Base-by-base conservation (phyloP, 306 rosid species). In the Phaseolus lunatus region DNA sequence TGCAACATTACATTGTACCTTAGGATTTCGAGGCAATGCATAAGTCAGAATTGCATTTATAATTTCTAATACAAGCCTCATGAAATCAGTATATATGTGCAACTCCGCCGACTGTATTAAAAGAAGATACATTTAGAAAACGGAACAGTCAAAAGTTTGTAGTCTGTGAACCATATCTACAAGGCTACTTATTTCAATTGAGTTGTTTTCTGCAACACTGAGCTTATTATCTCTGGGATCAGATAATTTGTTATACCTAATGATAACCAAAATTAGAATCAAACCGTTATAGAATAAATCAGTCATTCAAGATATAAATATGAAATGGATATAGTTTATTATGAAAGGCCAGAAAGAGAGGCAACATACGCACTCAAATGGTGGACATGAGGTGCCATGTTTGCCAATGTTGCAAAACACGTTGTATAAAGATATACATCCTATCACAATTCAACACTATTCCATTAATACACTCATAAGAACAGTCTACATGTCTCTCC, bases 31-130 rank as follows among this genome's bases (percentile, higher is more conserved):
- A 71, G 97, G 97, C 87, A 91, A 80, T 67, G 91, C 94, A 80
- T 91, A 89, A 54, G 92, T 84, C 67, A 91, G 75, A 67, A 89
- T 91, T 43, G 97, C 94, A 80, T 91, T 91, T 67, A 91, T 61
- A 85, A 91, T 89, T 89, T 89, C 97, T 69, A 91, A 94, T 33
- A 91, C 94, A 66, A 91, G 94, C 82, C 97, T 89, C 85, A 89
- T 66, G 87, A 91, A 91, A 81, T 91, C 97, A 0, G 92, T 91
- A 75, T 91, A 89, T 78, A 91, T 89, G 65, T 91, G 94, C 85
- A 91, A 79, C 83, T 91, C 97, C 14, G 91, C 87, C 24, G 94
- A 89, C 97, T 91, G 88, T 86, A 85, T 71, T 33, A 13, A 57
- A 57, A 70, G 75, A 67, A 33, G 1, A 79, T 24, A 50, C 29